These are phyloP conservation scores for Fusarium tanahbumbuense DNA, from an alignment of 2,329 filamentous ascomycete genomes.

Conservation along the genomic window DNA sequence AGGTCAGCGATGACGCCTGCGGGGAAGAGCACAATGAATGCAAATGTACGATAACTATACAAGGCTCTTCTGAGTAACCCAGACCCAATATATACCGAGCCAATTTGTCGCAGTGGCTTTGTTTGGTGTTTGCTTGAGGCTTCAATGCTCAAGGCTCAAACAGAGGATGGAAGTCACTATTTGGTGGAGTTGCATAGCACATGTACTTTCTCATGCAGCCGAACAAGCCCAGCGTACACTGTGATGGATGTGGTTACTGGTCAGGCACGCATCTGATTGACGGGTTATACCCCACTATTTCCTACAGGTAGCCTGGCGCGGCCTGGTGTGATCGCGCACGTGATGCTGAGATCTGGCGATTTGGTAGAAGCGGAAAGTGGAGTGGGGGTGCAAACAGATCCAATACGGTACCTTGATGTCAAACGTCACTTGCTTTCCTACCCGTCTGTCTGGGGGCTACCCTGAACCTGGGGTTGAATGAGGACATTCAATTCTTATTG, in stretches of 20 bases:
- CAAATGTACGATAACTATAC: constrained; percentile 22
- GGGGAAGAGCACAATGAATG: constrained; percentile 41
- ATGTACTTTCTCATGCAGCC: constrained; percentile 51
- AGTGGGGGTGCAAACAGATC: constrained; percentile 38
- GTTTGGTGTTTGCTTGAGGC: constrained; percentile 42
- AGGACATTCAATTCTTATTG: not conserved
- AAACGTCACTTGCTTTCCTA: constrained; percentile 36
- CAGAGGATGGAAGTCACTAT: constrained; percentile 50
- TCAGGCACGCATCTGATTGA: constrained; percentile 33
- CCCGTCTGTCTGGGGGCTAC: constrained; percentile 22
- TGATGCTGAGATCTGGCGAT: constrained; percentile 36
- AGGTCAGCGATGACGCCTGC: constrained; percentile 56
- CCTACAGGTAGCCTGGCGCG: constrained; percentile 11
- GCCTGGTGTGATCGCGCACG: constrained; percentile 41
- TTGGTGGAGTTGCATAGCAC: constrained; percentile 49
- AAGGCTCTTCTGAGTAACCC: constrained; percentile 25
- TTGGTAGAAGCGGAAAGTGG: constrained; percentile 16
- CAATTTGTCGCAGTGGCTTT: constrained; percentile 31
- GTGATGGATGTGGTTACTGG: constrained; percentile 19
- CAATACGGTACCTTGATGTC: constrained; percentile 41
- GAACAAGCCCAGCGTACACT: constrained; percentile 33
- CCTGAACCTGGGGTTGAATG: constrained; percentile 32
- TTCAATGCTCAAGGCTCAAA: constrained; percentile 37
- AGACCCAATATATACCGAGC: constrained; percentile 19
- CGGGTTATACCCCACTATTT: constrained; percentile 30